These are phyloP conservation scores for Capronia americana DNA, from an alignment of 2,329 filamentous ascomycete species.

Conservation along the genomic window DNA sequence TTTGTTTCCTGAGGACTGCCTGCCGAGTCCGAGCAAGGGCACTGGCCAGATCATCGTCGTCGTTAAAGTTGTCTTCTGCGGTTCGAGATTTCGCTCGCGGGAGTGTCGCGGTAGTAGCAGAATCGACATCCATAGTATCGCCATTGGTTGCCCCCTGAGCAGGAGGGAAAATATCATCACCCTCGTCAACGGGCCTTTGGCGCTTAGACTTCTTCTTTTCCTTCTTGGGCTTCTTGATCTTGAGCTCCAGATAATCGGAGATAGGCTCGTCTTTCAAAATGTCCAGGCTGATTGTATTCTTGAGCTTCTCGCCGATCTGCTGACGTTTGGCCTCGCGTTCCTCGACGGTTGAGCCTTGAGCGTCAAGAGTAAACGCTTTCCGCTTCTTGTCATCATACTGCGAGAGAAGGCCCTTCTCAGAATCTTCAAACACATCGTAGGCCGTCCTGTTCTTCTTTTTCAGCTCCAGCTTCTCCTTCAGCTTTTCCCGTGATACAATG, in stretches of 20 bases:
- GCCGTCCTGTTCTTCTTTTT: conserved; percentile 85
- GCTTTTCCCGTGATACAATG: conserved; percentile 51
- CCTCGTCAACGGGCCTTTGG: conserved; percentile 69
- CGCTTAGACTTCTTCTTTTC: conserved; percentile 77
- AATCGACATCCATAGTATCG: conserved; percentile 78
- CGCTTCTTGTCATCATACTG: conserved; percentile 96
- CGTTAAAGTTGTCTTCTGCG: conserved; percentile 74
- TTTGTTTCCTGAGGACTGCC: conserved; percentile 87
- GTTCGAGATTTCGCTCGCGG: conserved; percentile 67
- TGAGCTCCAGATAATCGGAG: conserved; percentile 93
- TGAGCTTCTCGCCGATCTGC: conserved; percentile 64
- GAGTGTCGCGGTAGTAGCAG: conserved; percentile 37
- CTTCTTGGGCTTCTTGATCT: conserved; percentile 93
- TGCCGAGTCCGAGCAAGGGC: conserved; percentile 82
- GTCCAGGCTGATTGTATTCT: conserved; percentile 79
- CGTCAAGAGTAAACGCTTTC: conserved; percentile 86
- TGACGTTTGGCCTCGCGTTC: conserved; percentile 63
- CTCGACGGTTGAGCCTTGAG: conserved; percentile 72
- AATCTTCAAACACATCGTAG: conserved; percentile 83
- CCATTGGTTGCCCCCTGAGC: conserved; percentile 46
- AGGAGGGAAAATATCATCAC: conserved; percentile 59
- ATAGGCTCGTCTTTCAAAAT: conserved; percentile 68
- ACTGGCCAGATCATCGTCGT: conserved; percentile 91
- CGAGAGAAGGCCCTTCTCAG: conserved; percentile 73
- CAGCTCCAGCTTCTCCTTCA: conserved; percentile 73